Conservation (phyloP, 352 stramenopile genomes). For the Halophytophthora batemanensis region DNA sequence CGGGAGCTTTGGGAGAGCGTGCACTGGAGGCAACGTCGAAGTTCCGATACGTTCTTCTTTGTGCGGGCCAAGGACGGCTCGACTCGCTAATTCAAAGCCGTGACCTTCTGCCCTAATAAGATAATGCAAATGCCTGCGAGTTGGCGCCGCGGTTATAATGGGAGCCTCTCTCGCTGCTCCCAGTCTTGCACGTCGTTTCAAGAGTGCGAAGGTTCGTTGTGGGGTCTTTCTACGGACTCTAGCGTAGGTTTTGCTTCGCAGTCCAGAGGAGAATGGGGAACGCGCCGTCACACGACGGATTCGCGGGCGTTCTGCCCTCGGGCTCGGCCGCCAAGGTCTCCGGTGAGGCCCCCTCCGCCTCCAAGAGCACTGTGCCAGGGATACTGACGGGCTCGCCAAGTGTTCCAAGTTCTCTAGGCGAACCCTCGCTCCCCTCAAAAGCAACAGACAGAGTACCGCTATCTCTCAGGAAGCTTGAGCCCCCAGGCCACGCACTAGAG, state of each 20-base stretch:
- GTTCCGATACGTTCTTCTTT: constrained; percentile 33
- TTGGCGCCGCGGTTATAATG: not conserved
- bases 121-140: not conserved
- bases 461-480: constrained; percentile 11
- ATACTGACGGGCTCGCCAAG: not conserved
- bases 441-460: constrained; percentile 3
- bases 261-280: constrained; percentile 26
- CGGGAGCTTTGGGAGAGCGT: constrained; percentile 19
- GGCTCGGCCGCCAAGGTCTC: constrained; percentile 7
- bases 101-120: constrained; percentile 1
- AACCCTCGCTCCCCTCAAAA: not conserved
- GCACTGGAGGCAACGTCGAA: constrained; percentile 13
- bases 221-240: not conserved
- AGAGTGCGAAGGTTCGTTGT: constrained; percentile 1
- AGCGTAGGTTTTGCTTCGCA: not conserved
- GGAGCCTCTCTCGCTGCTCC: constrained; percentile 7
- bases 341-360: not conserved
- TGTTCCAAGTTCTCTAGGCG: not conserved
- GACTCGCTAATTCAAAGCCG: constrained; percentile 11
- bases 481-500: constrained; percentile 21
- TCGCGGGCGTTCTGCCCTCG: constrained; percentile 32
- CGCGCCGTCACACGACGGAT: constrained; percentile 22
- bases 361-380: constrained; percentile 3
- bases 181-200: not conserved
- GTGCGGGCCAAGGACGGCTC: constrained; percentile 20